Conservation (phyloP, 2,329 filamentous ascomycete genomes). For the Penicillium sp. region DNA sequence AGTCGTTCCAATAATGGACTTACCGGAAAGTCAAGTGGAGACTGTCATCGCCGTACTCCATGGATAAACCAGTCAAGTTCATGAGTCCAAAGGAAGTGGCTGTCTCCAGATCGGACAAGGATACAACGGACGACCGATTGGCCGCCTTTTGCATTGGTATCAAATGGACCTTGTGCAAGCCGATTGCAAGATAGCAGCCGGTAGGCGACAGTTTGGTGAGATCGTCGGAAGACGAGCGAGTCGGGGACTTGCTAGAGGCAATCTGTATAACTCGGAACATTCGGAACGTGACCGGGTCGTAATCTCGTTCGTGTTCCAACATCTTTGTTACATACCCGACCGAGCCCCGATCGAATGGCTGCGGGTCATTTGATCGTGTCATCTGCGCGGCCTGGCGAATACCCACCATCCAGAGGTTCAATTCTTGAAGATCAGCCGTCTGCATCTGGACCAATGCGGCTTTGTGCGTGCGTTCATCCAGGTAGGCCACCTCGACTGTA, state of each 20-base stretch:
- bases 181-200: slow-evolving; percentile 67
- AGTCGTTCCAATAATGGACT: slow-evolving; percentile 4
- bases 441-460: slow-evolving; percentile 64
- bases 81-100: slow-evolving; percentile 62
- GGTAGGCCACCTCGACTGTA: slow-evolving; percentile 65
- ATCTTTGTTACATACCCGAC: slow-evolving; percentile 62
- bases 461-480: slow-evolving; percentile 63
- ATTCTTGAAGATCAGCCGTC: slow-evolving; percentile 62
- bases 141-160: slow-evolving; percentile 62
- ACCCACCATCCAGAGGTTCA: slow-evolving; percentile 62
- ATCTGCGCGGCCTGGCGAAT: slow-evolving; percentile 61
- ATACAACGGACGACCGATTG: slow-evolving; percentile 55
- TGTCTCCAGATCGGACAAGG: slow-evolving; percentile 50
- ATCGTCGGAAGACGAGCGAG: slow-evolving; percentile 63
- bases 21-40: slow-evolving; percentile 65
- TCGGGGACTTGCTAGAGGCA: slow-evolving; percentile 54
- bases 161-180: slow-evolving; percentile 67
- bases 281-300: slow-evolving; percentile 64
- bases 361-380: slow-evolving; percentile 51
- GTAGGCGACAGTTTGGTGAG: slow-evolving; percentile 63
- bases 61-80: slow-evolving; percentile 58
- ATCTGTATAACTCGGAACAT: slow-evolving; percentile 69
- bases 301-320: slow-evolving; percentile 66
- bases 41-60: slow-evolving; percentile 63
- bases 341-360: slow-evolving; percentile 57